Evolutionary conservation across 768 basidiomycete genomes (phyloP), one percentile per base, ranked within the genome.

Genomic region (Gelatoporia subvermispora): DNA sequence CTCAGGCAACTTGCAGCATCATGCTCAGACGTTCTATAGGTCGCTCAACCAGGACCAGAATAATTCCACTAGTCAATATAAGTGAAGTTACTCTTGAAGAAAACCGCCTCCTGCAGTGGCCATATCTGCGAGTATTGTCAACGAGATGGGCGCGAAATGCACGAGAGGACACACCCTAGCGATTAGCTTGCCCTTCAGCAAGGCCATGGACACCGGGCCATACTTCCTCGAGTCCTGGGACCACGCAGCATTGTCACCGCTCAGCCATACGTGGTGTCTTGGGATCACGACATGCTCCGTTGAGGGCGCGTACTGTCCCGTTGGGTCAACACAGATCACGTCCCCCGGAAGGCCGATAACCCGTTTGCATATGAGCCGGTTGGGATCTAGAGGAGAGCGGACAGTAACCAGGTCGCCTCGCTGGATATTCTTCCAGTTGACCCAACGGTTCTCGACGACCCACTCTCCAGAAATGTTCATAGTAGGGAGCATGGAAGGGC

Each of bases 221-320:
- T 96, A 96, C n/a, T 73, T 68, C 48, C 95, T 76, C 10, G 95
- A 97, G 69, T 99, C 95, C 13, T 82, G 81, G 31, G 93, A 93
- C 55, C 73, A 75, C 21, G 79, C 73, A 37, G 85, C 72, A 60
- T 98, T 99, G 69, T 99, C 95, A 20, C 95, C 96, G 43, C 72
- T 78, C 24, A 95, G 72, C 95, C 95, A 97, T 20, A 95, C 65
- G 63, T 95, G 88, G 3, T 93, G 91, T 58, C 77, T 78, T 1
- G 95, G 95, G 9, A 97, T 69, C 22, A 82, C 61, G 15, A 94
- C 76, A 58, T 92, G 88, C 51, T 86, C 86, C 15, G 73, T 74
- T 10, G 82, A 81, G 9, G 83, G 79, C 8, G 79, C 82, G 42
- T 69, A 68, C 43, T 65, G 54, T 3, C 85, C 86, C 3, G 84